phyloP scores from a whole-genome alignment of 495 filamentous ascomycete species.

The Hamigera avellanea region DNA sequence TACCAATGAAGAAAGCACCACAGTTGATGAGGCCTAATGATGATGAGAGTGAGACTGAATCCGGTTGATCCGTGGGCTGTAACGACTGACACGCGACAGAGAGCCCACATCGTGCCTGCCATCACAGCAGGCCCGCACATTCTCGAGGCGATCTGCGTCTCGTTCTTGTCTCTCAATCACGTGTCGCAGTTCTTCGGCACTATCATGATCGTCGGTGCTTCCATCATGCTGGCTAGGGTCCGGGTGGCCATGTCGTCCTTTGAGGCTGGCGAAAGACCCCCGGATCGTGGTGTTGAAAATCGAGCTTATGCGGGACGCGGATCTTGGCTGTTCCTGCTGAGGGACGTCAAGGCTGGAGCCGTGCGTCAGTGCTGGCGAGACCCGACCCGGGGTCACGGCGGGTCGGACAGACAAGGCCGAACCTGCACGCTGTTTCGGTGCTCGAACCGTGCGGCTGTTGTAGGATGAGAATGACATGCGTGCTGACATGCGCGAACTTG shows the following conservation, averaged over 20 bases:
- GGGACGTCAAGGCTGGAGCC: conserved; percentile 30
- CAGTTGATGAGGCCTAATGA: not conserved
- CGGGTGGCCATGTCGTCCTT: conserved; percentile 24
- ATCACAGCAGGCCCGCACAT: conserved; percentile 95
- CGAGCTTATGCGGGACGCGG: conserved; percentile 32
- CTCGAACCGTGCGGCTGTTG: conserved; percentile 57
- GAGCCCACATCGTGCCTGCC: conserved; percentile 54
- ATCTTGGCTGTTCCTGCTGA: conserved; percentile 24
- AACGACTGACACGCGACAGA: conserved; percentile 33
- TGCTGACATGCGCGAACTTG: conserved; percentile 41
- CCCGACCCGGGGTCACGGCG: conserved; percentile 27
- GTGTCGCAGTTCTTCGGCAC: conserved; percentile 65
- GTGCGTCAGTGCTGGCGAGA: conserved; percentile 28
- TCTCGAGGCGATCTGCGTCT: conserved; percentile 71
- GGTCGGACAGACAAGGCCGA: conserved; percentile 36
- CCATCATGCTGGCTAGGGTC: conserved; percentile 52
- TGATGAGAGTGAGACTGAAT: conserved; percentile 26
- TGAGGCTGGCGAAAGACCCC: conserved; percentile 30
- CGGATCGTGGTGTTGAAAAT: conserved; percentile 34
- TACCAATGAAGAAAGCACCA: not conserved
- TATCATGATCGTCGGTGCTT: conserved; percentile 55
- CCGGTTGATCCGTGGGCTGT: conserved; percentile 30
- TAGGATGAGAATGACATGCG: conserved; percentile 72
- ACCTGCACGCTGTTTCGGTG: conserved; percentile 37
- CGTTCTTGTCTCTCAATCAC: conserved; percentile 65